Conservation (phyloP, 371 early-diverging fungal genomes). For the Mortierella polycephala region DNA sequence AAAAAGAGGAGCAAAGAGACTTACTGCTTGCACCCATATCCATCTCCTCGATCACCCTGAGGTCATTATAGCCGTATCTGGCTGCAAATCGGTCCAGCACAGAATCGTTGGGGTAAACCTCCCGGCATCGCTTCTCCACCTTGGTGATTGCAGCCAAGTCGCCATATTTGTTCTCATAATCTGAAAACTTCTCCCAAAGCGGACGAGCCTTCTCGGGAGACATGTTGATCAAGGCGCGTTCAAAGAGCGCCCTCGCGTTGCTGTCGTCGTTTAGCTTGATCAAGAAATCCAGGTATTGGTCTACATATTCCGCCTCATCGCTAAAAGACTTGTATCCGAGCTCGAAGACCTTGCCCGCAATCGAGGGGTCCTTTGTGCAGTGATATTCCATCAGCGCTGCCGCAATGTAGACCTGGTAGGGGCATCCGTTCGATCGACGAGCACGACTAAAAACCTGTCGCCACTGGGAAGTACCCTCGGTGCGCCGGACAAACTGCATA, state of each 20-base stretch:
- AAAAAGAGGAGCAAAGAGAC: constrained; percentile 1
- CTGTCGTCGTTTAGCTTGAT: constrained; percentile 91
- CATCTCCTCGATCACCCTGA: constrained; percentile 65
- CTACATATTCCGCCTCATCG: constrained; percentile 77
- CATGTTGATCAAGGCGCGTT: constrained; percentile 79
- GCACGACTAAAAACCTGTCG: constrained; percentile 86
- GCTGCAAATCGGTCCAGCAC: constrained; percentile 66
- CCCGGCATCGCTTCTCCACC: constrained; percentile 80
- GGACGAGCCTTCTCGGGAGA: constrained; percentile 75
- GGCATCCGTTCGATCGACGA: constrained; percentile 77
- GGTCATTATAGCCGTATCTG: constrained; percentile 74
- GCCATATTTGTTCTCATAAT: constrained; percentile 90
- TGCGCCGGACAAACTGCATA: constrained; percentile 85
- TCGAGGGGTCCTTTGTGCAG: constrained; percentile 81
- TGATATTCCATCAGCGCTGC: constrained; percentile 95
- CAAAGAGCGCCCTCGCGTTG: constrained; percentile 92
- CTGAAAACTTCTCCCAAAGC: constrained; percentile 85
- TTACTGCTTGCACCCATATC: constrained; percentile 66
- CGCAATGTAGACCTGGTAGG: constrained; percentile 88
- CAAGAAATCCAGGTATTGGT: constrained; percentile 87
- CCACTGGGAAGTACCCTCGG: constrained; percentile 79
- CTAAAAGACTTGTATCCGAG: constrained; percentile 84
- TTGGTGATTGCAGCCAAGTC: constrained; percentile 80
- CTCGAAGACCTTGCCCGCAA: constrained; percentile 94
- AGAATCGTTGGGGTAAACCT: constrained; percentile 72